Conservation (phyloP, 2,329 filamentous ascomycete genomes). For the Pseudocercospora macadamiae region DNA sequence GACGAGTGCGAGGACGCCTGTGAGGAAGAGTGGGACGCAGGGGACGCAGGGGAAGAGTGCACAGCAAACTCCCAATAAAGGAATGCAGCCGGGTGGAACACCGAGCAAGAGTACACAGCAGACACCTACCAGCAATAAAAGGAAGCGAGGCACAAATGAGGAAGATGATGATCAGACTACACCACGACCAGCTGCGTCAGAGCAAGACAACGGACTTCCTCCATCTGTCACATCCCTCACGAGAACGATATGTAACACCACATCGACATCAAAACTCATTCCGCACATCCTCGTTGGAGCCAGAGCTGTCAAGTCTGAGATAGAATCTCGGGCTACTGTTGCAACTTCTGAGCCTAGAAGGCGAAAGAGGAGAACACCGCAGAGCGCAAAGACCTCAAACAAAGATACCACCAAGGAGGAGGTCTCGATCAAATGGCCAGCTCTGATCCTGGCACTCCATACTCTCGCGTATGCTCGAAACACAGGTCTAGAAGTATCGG, state of each 20-base stretch:
- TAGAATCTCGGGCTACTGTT: slow-evolving; percentile 13
- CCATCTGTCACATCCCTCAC: slow-evolving; percentile 41
- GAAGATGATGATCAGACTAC: slow-evolving; percentile 18
- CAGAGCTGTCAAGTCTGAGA: slow-evolving; percentile 21
- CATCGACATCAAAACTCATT: slow-evolving; percentile 20
- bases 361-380: slow-evolving; percentile 17
- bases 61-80: not conserved
- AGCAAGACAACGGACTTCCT: slow-evolving; percentile 8
- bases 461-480: slow-evolving; percentile 19
- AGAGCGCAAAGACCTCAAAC: slow-evolving; percentile 15
- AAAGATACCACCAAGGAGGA: not conserved
- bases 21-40: slow-evolving; percentile 14
- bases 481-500: slow-evolving; percentile 13
- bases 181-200: not conserved
- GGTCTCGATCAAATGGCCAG: slow-evolving; percentile 23
- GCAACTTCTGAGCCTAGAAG: not conserved
- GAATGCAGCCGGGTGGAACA: no score
- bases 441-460: slow-evolving; percentile 22
- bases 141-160: slow-evolving; percentile 10
- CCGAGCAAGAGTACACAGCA: not conserved
- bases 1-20: slow-evolving; percentile 37
- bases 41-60: not conserved
- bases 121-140: not conserved
- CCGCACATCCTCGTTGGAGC: slow-evolving; percentile 30
- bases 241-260: slow-evolving; percentile 55